These are phyloP conservation scores for Cyanophora paradoxa DNA, from an alignment of 78 protist genomes.

Conservation along the genomic window DNA sequence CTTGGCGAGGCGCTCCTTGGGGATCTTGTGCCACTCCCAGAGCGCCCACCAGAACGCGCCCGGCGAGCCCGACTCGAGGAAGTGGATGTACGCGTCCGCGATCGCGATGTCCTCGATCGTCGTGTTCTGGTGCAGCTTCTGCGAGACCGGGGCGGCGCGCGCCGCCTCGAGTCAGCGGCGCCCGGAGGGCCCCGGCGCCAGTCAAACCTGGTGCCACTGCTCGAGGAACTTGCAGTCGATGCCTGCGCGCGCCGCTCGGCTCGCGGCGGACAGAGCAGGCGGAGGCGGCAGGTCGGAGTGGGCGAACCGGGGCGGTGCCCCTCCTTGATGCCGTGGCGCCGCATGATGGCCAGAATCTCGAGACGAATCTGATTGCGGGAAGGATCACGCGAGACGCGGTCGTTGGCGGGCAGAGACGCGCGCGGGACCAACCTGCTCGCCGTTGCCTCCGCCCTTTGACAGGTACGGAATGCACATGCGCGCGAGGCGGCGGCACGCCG, in stretches of 20 bases:
- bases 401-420: not conserved
- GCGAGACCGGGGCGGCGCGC: no score
- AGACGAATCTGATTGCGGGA: no score
- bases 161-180: no score
- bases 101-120: conserved; percentile 1
- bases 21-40: no score
- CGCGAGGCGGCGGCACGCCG: not conserved
- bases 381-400: not conserved
- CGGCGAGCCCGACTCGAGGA: not conserved
- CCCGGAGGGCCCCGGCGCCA: no score
- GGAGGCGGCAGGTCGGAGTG: no score
- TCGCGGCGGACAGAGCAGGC: no score
- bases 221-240: conserved; percentile 16
- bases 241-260: no score
- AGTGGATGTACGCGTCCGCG: conserved; percentile 10
- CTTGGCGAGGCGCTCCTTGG: no score
- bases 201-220: conserved; percentile 15
- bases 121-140: conserved; percentile 11
- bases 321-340: conserved; percentile 16
- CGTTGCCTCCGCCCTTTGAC: conserved; percentile 10
- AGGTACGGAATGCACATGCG: not conserved
- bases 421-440: not conserved
- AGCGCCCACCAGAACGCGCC: no score
- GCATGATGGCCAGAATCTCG: conserved; percentile 12
- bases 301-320: conserved; percentile 5